Evolutionary conservation across 768 basidiomycete species (phyloP), one percentile per base, ranked within the genome.

Genomic region (Ramaria sp.): DNA sequence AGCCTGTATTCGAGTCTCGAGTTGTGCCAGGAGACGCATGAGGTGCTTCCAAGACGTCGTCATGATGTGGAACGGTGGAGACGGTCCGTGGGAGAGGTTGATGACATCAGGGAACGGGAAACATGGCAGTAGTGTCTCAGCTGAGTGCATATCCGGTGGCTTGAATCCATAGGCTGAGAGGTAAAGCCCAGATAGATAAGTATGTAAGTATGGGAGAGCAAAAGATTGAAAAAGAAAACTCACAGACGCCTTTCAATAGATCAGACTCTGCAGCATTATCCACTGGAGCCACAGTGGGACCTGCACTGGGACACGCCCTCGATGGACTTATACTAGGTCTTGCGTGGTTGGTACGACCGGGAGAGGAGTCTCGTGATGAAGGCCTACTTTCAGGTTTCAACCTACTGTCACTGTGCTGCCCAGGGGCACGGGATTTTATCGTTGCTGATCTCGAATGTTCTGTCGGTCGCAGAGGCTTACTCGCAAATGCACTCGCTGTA

Each of bases 31-130:
- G 39, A 90, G 64, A 61, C 80, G 85, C 37, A 90, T 71, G 52
- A 90, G 61, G 63, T 81, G 79, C 24, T 79, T 76, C 88, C 88
- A 91, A 58, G 70, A 82, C 5, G 81, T 79, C 1, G 84, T 83
- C 61, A 83, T 82, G 34, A 91, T 66, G 63, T 89, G 85, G 55
- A 88, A 71, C 9, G 84, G 75, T 12, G 82, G 78, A 43, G 74
- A 78, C 57, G 76, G 77, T 5, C 81, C 83, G 62, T 82, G 83
- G 5, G 85, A 84, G 52, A 91, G 69, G 4, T 79, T 76, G n/a
- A 91, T 79, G 41, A 85, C 75, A 58, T 83, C 81, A 4, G 88
- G 88, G 69, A 90, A 77, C 2, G 73, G 61, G 15, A 69, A 73
- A 38, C 66, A 57, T 76, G 83, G 78, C 1, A 76, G 73, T 12